Base-by-base conservation (phyloP, 23 red algal species). In the Agarophyton chilense region DNA sequence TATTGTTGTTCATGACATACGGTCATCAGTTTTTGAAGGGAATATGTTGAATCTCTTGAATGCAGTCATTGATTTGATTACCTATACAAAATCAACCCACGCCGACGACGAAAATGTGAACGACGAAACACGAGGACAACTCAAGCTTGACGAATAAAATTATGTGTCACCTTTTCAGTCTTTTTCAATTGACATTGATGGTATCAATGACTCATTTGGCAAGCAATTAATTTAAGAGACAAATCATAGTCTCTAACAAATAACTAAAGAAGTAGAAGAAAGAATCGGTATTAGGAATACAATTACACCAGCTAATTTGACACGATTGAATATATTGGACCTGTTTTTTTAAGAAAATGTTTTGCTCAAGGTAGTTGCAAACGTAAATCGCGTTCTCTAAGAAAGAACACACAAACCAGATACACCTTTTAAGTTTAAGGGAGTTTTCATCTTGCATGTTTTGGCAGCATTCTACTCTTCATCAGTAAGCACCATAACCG, bases 151-250 rank as follows among this genome's bases (percentile, higher is more conserved):
- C 1, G 60, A 65, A 62, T 68, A 33, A 33, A 24, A 83, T 64
- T 83, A 65, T 24, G 58, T 21, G 6, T 83, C 56, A 18, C 56
- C 79, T n/a, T 83, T 83, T 68, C 22, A 67, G 22, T 18, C 5
- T 12, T 36, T 36, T 11, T 39, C 29, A 18, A 67, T 67, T 67
- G 62, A 67, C 22, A 40, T 67, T 36, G 62, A 67, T 17, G 62
- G 62, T 38, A 36, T 67, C 5, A 67, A 67, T 18, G 18, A 67
- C 8, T 12, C 18, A 7, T 26, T 67, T 36, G 36, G 62, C 2
- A 67, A 18, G 18, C 22, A 26, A 17, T 67, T 67, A 4, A 35
- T 39, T 36, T 38, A 2, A 38, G 29, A 67, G 36, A 40, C 62
- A 36, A 67, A 67, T 67, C 18, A 4, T 14, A 67, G 32, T 5